phyloP scores from a whole-genome alignment of 768 basidiomycete genomes.

The Tulasnella calospora region DNA sequence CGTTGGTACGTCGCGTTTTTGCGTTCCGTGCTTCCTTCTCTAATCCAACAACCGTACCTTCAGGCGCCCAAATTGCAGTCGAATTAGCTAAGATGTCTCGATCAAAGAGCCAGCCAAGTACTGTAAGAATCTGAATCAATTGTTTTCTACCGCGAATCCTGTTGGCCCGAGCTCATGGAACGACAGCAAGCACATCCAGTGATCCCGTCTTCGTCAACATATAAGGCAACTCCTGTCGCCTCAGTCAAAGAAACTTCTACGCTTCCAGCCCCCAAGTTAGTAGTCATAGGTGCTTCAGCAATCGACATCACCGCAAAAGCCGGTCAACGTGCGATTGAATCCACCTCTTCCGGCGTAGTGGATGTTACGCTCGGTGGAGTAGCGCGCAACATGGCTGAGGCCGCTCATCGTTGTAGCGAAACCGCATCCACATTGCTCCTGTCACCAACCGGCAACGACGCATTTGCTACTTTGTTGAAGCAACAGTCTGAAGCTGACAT shows the following conservation, averaged over 20 bases:
- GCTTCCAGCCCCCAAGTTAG: slow-evolving; percentile 38
- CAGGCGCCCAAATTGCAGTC: slow-evolving; percentile 74
- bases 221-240: not conserved
- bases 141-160: not conserved
- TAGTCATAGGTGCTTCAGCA: slow-evolving; percentile 82
- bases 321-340: slow-evolving; percentile 42
- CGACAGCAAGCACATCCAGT: slow-evolving; percentile 11
- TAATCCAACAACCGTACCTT: not conserved
- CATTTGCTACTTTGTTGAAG: slow-evolving; percentile 63
- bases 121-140: slow-evolving; percentile 9
- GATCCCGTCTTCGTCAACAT: slow-evolving; percentile 8
- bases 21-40: not conserved
- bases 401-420: slow-evolving; percentile 57
- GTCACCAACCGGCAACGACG: slow-evolving; percentile 70
- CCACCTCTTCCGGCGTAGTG: slow-evolving; percentile 77
- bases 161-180: not conserved
- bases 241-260: not conserved
- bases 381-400: slow-evolving; percentile 91
- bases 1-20: slow-evolving; percentile 58
- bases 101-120: slow-evolving; percentile 1
- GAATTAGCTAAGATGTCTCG: slow-evolving; percentile 57
- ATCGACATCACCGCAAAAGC: slow-evolving; percentile 74
- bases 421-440: slow-evolving; percentile 53
- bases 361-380: slow-evolving; percentile 79
- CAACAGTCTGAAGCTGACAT: slow-evolving; percentile 48